These are phyloP conservation scores for Zizania palustris DNA, from an alignment of 202 grass and related monocot genomes.

Conservation along the genomic window DNA sequence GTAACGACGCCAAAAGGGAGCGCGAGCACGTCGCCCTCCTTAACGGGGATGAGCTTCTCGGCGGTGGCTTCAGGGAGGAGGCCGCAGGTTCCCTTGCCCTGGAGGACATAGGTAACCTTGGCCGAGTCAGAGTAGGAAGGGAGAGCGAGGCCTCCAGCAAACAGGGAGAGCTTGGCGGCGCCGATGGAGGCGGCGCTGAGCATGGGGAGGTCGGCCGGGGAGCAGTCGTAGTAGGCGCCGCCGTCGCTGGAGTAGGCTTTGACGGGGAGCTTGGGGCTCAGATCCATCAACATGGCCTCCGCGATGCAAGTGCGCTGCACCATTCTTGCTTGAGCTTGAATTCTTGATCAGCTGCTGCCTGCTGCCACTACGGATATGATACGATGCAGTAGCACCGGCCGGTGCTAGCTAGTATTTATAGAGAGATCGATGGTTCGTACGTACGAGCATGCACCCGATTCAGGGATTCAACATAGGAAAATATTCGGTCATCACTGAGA, in stretches of 20 bases:
- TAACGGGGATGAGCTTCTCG: constrained; percentile 54
- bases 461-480: too few species aligned
- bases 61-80: constrained; percentile 42
- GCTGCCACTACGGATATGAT: too few species aligned
- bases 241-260: constrained; percentile 41
- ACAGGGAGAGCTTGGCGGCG: constrained; percentile 47
- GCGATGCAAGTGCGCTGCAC: constrained; percentile 19
- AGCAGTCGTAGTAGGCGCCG: constrained; percentile 52
- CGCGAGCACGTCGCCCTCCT: constrained; percentile 50
- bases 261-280: constrained; percentile 37
- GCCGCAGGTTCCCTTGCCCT: constrained; percentile 45
- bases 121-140: constrained; percentile 62
- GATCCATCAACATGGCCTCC: constrained; percentile 24
- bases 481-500: too few species aligned
- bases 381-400: too few species aligned
- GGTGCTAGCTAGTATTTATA: too few species aligned
- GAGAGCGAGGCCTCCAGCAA: constrained; percentile 44
- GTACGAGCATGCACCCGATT: too few species aligned
- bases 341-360: too few species aligned
- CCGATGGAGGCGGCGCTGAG: constrained; percentile 47
- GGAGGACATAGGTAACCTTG: constrained; percentile 61
- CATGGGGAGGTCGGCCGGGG: constrained; percentile 53
- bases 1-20: constrained; percentile 54
- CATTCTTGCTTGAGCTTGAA: background rate
- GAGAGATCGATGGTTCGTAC: too few species aligned